Evolutionary conservation across 1,284 basidiomycete species (phyloP), one percentile per base, ranked within the genome.

Genomic region (Erythrobasidium hasegawianum): DNA sequence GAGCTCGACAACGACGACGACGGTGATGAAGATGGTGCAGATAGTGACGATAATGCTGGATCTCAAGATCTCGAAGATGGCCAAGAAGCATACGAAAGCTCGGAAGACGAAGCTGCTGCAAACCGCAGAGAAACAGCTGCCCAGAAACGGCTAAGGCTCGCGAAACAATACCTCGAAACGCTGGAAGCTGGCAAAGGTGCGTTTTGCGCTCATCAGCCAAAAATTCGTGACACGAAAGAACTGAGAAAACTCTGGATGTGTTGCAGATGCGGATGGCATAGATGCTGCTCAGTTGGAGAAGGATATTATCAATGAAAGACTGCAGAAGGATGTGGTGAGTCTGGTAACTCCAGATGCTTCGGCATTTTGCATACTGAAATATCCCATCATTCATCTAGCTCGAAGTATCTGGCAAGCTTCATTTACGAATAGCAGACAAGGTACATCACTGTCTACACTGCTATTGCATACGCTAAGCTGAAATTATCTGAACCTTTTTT

Each of bases 251-350:
- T 45, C 11, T 24, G 33, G 7, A 54, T 64, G 14, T 29, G 22
- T 71, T 22, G 69, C 72, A 40, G 73, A 73, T 57, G 50, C 62
- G 18, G 68, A 67, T 14, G 90, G 92, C 69, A 90, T 87, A 70
- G 94, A 98, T 75, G 95, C 95, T 1, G 91, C 90, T 0, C 91
- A 94, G 71, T 86, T 95, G 55, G 94, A 97, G 80, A 84, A 85
- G 71, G 93, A 97, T 70, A 83, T 96, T 71, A 90, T 98, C 69
- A 43, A 33, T n/a, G 62, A 65, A 49, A 50, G 55, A 22, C 56
- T 65, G 11, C 62, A 65, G 76, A 86, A 91, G 76, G 92, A 95
- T 79, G 90, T 93, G 18, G 81, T 82, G 60, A 69, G 81, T 18
- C n/a, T 22, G 16, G n/a, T 2, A 13, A 39, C 38, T 18, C 50